Conservation (phyloP, 2,329 filamentous ascomycete genomes). For the Hypoxylon rubiginosum region DNA sequence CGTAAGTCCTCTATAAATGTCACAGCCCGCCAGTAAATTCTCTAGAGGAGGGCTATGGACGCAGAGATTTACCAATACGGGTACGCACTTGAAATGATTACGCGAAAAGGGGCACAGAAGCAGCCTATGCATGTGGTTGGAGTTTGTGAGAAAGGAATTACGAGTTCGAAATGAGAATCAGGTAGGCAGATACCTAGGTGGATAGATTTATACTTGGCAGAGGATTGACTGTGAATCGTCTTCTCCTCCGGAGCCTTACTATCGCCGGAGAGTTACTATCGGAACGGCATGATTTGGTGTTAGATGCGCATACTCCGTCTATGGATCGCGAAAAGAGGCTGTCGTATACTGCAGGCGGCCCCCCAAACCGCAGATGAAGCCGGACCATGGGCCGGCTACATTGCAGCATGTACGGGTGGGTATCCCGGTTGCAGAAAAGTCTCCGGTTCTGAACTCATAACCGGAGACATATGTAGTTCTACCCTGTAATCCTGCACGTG, state of each 20-base stretch:
- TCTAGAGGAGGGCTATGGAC: too few species aligned
- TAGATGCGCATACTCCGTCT: background rate
- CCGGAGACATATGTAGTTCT: background rate
- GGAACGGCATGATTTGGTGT: background rate
- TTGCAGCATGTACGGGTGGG: background rate
- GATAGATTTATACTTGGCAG: background rate
- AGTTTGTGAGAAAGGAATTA: background rate
- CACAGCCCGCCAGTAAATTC: too few species aligned
- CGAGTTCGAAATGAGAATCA: background rate
- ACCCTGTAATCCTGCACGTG: slow-evolving; percentile 3
- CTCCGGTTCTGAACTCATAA: background rate
- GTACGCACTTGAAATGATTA: too few species aligned
- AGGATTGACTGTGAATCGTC: background rate
- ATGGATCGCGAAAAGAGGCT: background rate
- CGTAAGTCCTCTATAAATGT: too few species aligned
- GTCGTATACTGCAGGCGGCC: background rate
- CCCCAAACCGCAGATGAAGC: background rate
- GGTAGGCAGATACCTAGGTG: too few species aligned
- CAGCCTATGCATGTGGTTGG: too few species aligned
- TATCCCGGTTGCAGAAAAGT: background rate
- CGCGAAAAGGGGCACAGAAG: too few species aligned
- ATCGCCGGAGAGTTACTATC: too few species aligned
- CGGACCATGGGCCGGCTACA: background rate
- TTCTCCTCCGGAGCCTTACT: background rate
- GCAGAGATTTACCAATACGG: too few species aligned